Conservation (phyloP, 768 basidiomycete genomes). For the Boletus coccyginus region DNA sequence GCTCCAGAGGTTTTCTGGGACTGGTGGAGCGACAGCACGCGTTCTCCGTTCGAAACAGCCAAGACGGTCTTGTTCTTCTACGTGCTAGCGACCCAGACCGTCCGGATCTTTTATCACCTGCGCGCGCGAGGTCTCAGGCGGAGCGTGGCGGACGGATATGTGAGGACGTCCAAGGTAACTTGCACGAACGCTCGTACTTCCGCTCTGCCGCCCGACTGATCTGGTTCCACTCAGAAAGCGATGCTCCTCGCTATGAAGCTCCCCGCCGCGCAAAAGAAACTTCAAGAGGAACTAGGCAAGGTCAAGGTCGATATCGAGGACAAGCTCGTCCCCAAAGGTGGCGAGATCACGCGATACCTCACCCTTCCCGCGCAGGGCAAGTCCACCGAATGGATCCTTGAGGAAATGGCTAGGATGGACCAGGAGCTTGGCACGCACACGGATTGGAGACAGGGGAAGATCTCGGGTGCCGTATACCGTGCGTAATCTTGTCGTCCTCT, state of each 20-base stretch:
- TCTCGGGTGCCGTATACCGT: conserved; percentile 89
- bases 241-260: conserved; percentile 58
- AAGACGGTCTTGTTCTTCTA: conserved; percentile 38
- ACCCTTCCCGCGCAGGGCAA: conserved; percentile 63
- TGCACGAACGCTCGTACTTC: no score
- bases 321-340: conserved; percentile 64
- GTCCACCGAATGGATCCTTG: conserved; percentile 67
- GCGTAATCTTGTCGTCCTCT: conserved; percentile 24
- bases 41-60: conserved; percentile 24
- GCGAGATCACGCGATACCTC: conserved; percentile 62
- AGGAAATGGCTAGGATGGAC: conserved; percentile 83
- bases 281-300: conserved; percentile 60
- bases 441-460: conserved; percentile 68
- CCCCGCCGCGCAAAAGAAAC: conserved; percentile 57
- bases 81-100: conserved; percentile 25
- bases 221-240: conserved; percentile 33
- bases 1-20: conserved; percentile 6
- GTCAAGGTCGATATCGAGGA: conserved; percentile 65
- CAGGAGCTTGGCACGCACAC: conserved; percentile 42
- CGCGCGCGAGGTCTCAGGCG: conserved; percentile 35
- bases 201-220: neutral
- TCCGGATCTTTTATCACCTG: conserved; percentile 33
- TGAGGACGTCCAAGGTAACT: conserved; percentile 26
- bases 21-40: conserved; percentile 14
- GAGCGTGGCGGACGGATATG: conserved; percentile 27